A percentile compares a stretch with the other conserved stretches of the same genome.
Conservation (phyloP, 2,329 filamentous ascomycete genomes). For the Trichoderma simmonsii region DNA sequence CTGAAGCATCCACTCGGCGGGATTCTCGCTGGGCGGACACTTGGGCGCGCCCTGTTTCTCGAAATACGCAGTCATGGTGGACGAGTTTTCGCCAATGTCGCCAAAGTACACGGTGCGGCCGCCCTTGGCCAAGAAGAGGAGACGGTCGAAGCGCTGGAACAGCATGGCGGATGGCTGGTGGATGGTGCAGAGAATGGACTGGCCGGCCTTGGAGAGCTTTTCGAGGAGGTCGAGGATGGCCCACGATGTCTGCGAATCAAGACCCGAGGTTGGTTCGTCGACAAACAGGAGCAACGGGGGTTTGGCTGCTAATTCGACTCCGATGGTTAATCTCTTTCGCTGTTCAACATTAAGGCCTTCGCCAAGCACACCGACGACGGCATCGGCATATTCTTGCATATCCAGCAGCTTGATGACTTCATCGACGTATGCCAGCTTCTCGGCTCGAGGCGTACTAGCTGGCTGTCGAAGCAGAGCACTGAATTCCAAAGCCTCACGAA, state of each 20-base stretch:
- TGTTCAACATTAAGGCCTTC: constrained; percentile 50
- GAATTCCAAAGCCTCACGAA: constrained; percentile 28
- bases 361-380: constrained; percentile 46
- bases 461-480: constrained; percentile 47
- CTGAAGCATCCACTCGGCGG: constrained; percentile 61
- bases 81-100: constrained; percentile 45
- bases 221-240: constrained; percentile 69
- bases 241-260: constrained; percentile 62
- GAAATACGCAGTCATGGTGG: constrained; percentile 55
- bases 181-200: constrained; percentile 50
- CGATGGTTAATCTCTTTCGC: constrained; percentile 50
- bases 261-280: constrained; percentile 53
- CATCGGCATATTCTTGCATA: constrained; percentile 55
- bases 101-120: constrained; percentile 47
- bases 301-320: constrained; percentile 44
- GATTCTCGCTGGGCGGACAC: constrained; percentile 53
- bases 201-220: constrained; percentile 54
- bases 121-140: constrained; percentile 53
- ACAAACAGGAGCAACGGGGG: constrained; percentile 50
- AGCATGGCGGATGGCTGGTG: constrained; percentile 44
- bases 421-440: constrained; percentile 53
- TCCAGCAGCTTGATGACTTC: constrained; percentile 53
- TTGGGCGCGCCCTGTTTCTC: constrained; percentile 38
- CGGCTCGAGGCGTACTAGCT: constrained; percentile 39
- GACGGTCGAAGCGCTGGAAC: constrained; percentile 52